phyloP scores from a whole-genome alignment of 1,284 basidiomycete species.

The Austropuccinia psidii region DNA sequence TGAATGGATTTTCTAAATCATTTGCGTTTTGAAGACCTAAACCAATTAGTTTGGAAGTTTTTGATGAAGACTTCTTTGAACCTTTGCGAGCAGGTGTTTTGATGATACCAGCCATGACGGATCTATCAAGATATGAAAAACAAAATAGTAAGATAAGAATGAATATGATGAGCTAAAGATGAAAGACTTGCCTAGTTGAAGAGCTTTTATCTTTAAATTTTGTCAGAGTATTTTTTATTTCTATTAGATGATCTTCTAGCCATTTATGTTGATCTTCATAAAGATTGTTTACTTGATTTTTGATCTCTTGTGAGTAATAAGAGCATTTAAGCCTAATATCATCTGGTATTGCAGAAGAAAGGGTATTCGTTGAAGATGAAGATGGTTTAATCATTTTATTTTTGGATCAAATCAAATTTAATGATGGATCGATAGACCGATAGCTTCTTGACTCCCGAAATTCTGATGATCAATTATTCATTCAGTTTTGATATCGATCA shows the following conservation, averaged over 20 bases:
- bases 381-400: too few species aligned
- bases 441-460: too few species aligned
- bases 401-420: too few species aligned
- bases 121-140: not conserved
- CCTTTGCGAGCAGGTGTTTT: slow-evolving; percentile 34
- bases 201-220: slow-evolving; percentile 26
- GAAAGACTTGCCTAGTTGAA: slow-evolving; percentile 10
- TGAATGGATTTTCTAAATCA: too few species aligned
- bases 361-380: not conserved
- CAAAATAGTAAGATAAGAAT: not conserved
- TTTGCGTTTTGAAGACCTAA: too few species aligned
- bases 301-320: slow-evolving; percentile 33
- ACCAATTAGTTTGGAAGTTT: slow-evolving; percentile 13
- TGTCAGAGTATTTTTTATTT: slow-evolving; percentile 18
- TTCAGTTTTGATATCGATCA: too few species aligned
- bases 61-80: slow-evolving; percentile 12
- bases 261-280: slow-evolving; percentile 32
- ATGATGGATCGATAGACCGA: too few species aligned
- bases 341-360: slow-evolving; percentile 10
- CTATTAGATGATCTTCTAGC: slow-evolving; percentile 33
- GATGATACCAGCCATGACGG: slow-evolving; percentile 34
- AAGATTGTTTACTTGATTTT: slow-evolving; percentile 29
- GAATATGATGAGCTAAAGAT: not conserved
- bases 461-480: too few species aligned
- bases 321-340: slow-evolving; percentile 33